A percentile compares a stretch with the other conserved stretches of the same genome.
Conservation (phyloP, 345 rosid genomes). For the Eucalyptus dawsonii region DNA sequence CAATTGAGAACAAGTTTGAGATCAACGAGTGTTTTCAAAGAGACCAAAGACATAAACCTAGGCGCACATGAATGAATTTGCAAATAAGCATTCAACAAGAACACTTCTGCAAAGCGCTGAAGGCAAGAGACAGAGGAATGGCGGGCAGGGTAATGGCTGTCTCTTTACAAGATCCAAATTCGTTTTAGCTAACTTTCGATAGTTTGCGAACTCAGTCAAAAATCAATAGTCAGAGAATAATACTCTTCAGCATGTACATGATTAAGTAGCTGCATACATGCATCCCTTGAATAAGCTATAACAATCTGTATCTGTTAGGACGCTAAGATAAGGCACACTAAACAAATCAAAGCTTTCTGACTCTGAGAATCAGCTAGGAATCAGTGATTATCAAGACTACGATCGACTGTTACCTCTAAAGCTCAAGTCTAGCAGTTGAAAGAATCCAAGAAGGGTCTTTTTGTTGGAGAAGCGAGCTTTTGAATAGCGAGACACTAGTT, state of each 20-base stretch:
- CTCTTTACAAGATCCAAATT: neutral
- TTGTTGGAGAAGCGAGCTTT: neutral
- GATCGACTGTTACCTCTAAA: neutral
- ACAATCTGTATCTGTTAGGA: neutral
- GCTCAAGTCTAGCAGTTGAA: neutral
- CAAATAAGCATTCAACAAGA: neutral
- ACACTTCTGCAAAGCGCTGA: neutral
- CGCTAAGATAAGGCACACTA: neutral
- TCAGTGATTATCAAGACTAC: neutral
- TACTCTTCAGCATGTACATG: neutral
- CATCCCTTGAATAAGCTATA: neutral
- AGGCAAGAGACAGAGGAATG: neutral
- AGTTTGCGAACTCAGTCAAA: neutral
- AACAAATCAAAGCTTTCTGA: neutral
- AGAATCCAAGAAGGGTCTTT: neutral
- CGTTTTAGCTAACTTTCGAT: neutral
- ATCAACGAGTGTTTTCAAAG: neutral
- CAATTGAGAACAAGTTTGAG: neutral
- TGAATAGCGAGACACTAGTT: neutral
- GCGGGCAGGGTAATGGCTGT: neutral
- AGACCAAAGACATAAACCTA: neutral
- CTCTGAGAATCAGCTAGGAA: neutral
- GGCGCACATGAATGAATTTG: neutral
- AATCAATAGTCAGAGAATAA: neutral
- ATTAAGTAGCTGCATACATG: neutral